Evolutionary conservation across 2,329 filamentous ascomycete genomes (phyloP), one percentile per base, ranked within the genome.

Genomic region (Stemphylium lycopersici): DNA sequence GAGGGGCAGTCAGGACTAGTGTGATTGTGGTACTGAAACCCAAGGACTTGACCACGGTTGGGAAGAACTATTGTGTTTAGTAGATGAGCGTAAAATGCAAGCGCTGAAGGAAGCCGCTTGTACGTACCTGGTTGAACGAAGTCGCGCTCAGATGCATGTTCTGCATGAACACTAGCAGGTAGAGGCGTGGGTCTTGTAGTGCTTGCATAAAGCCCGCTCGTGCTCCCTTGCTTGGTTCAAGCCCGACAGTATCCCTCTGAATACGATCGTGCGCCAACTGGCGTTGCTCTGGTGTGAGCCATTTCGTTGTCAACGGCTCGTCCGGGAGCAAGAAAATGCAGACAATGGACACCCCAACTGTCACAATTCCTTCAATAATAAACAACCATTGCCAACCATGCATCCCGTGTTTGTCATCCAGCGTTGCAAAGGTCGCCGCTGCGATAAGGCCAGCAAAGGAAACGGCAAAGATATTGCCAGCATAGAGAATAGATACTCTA

Each of bases 151-250:
- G 69, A 63, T 84, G 81, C 63, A 83, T 80, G 66, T 84, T 83
- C 59, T 83, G 80, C 81, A 84, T 84, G 32, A 84, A 71, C 4
- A 78, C 79, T 57, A 84, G 80, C 3, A 85, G 66, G 77, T 81
- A 84, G 0, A 82, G 78, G 47, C 81, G 76, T 59, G 78, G 80
- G 54, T 85, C 83, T 11, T 65, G 66, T 48, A 77, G 74, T 0
- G 82, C 82, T 54, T 83, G 78, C 59, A 42, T 46, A 24, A 84
- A 74, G 2, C 82, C 82, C 2, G 77, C 75, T 73, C 72, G 77
- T 13, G 75, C 72, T 7, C 73, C 79, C 31, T 75, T 77, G 37
- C 75, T 77, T 22, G 73, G 70, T 18, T 77, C 48, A 66, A 56
- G 42, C 3, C 38, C 42, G 22, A 40, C 41, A 70, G 80, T 83